phyloP scores from a whole-genome alignment of 805 yeast genomes.

The Clavispora fructus region DNA sequence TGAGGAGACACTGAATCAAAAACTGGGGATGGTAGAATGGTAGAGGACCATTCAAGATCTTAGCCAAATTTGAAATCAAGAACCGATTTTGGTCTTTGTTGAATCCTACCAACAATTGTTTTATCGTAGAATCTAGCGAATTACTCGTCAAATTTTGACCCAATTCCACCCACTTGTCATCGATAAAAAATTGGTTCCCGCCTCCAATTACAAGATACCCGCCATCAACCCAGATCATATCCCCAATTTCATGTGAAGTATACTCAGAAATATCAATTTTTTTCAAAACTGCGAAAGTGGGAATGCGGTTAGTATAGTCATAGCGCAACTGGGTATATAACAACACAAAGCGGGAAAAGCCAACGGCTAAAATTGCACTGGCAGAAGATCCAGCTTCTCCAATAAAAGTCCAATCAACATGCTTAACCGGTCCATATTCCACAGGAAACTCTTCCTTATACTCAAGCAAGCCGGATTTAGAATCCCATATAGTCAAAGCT shows the following conservation, averaged over 20 bases:
- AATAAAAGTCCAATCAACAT: conserved; percentile 83
- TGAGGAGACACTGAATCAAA: conserved; percentile 66
- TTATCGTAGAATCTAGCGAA: conserved; percentile 50
- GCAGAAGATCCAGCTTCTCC: conserved; percentile 36
- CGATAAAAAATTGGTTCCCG: conserved; percentile 84
- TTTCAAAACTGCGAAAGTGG: conserved; percentile 73
- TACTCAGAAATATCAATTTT: conserved; percentile 63
- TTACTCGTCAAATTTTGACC: conserved; percentile 16
- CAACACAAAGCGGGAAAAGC: conserved; percentile 58
- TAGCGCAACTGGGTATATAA: conserved; percentile 79
- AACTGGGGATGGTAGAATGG: conserved; percentile 91
- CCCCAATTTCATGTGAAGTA: conserved; percentile 82
- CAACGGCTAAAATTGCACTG: conserved; percentile 70
- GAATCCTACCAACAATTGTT: conserved; percentile 33
- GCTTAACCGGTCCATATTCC: conserved; percentile 42
- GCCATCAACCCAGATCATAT: conserved; percentile 77
- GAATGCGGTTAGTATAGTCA: conserved; percentile 78
- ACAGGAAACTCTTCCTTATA: conserved; percentile 42
- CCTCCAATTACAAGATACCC: conserved; percentile 79
- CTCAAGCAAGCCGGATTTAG: conserved; percentile 61
- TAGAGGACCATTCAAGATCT: conserved; percentile 81
- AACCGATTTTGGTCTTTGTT: conserved; percentile 16
- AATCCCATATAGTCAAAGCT: conserved; percentile 74
- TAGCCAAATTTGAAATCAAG: conserved; percentile 62
- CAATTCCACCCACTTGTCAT: conserved; percentile 53